phyloP scores from a whole-genome alignment of 352 stramenopile species.

The Phytophthora litchii region DNA sequence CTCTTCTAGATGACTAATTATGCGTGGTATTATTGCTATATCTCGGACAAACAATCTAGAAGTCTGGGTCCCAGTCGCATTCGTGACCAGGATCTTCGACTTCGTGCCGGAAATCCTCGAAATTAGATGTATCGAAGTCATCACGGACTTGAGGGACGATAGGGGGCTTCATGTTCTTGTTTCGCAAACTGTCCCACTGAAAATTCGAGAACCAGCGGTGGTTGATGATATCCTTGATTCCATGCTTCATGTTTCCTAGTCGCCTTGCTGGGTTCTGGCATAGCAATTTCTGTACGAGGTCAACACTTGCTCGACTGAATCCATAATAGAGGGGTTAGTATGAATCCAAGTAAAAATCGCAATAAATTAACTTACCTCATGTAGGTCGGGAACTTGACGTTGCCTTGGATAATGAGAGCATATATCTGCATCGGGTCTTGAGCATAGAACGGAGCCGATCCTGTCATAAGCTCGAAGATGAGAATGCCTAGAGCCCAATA shows the following conservation, averaged over 20 bases:
- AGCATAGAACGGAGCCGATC: conserved; percentile 88
- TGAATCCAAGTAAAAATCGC: not conserved
- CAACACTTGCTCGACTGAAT: conserved; percentile 62
- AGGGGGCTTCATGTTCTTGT: conserved; percentile 70
- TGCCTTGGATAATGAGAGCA: conserved; percentile 89
- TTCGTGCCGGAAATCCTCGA: conserved; percentile 79
- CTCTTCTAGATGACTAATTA: conserved; percentile 18
- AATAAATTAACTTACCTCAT: conserved; percentile 58
- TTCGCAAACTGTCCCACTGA: conserved; percentile 64
- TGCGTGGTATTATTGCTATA: conserved; percentile 25
- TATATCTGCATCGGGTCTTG: conserved; percentile 93
- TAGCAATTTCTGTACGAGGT: conserved; percentile 91
- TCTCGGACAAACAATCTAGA: conserved; percentile 38
- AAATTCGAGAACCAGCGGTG: conserved; percentile 84
- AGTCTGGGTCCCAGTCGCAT: conserved; percentile 79
- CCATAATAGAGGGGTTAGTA: conserved; percentile 3
- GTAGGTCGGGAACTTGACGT: conserved; percentile 84
- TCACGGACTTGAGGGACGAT: conserved; percentile 76
- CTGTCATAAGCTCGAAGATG: conserved; percentile 91
- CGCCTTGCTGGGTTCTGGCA: conserved; percentile 73
- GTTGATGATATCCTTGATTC: conserved; percentile 86
- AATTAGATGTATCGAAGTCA: conserved; percentile 84
- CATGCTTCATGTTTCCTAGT: conserved; percentile 85
- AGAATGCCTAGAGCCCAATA: conserved; percentile 92
- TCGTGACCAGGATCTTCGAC: conserved; percentile 61